Percentiles rank a stretch among this genome's conserved stretches.
phyloP scores from a whole-genome alignment of 1,284 basidiomycete genomes.

The Sphaerobolus stellatus region DNA sequence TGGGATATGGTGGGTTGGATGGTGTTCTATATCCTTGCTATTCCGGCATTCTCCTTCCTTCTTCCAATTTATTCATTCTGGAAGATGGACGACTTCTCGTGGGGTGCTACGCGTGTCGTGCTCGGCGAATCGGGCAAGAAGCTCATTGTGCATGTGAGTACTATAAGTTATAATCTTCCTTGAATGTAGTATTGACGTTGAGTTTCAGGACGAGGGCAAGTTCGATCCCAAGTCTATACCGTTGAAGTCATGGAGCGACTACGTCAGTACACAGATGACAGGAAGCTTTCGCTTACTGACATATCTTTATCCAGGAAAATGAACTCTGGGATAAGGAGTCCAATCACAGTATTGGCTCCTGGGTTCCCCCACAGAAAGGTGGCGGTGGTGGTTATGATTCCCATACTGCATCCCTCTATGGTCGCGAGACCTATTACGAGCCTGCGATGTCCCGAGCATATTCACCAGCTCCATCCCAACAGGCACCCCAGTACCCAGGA shows the following conservation, averaged over 20 bases:
- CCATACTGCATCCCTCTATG: conserved; percentile 72
- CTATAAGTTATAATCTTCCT: background rate
- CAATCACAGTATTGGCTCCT: conserved; percentile 86
- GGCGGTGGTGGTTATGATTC: conserved; percentile 76
- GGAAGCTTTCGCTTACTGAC: conserved; percentile 12
- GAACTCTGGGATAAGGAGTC: conserved; percentile 97
- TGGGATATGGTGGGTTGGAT: conserved; percentile 99
- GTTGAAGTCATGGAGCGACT: conserved; percentile 95
- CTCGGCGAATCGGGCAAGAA: conserved; percentile 95
- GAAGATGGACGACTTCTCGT: conserved; percentile 99
- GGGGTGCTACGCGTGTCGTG: conserved; percentile 94
- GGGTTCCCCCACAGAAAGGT: conserved; percentile 69
- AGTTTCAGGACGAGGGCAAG: conserved; percentile 85
- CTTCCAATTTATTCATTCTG: conserved; percentile 97
- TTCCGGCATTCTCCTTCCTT: conserved; percentile 90
- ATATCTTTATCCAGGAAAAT: conserved; percentile 61
- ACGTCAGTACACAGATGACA: conserved; percentile 47
- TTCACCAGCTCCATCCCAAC: conserved; percentile 64
- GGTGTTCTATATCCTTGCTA: conserved; percentile 92
- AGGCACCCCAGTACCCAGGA: conserved; percentile 56
- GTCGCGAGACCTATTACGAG: conserved; percentile 80
- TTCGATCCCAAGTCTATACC: conserved; percentile 93
- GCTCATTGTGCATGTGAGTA: conserved; percentile 85
- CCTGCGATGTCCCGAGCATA: conserved; percentile 51
- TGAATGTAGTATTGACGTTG: conserved; percentile 17